phyloP scores from a whole-genome alignment of 1,139 yeast genomes.

The Pichia sp. region DNA sequence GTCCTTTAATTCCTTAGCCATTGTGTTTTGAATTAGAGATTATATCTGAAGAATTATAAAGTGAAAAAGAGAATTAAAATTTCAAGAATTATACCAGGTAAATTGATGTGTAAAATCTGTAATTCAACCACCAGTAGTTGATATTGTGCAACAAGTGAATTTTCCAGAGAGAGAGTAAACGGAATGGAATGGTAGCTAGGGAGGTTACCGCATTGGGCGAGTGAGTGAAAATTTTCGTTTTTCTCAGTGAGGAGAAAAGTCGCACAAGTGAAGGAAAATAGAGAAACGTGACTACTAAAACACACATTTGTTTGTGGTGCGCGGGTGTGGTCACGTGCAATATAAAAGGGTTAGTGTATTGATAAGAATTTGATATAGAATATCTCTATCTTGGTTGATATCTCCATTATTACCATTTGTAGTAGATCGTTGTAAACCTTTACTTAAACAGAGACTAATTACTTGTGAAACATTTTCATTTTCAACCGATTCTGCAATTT shows the following conservation, averaged over 20 bases:
- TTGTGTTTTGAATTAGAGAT: constrained; percentile 20
- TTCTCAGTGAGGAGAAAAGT: background rate
- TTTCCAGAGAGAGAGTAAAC: background rate
- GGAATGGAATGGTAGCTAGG: background rate
- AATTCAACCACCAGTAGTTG: background rate
- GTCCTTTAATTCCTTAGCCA: constrained; percentile 87
- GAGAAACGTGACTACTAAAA: constrained; percentile 4
- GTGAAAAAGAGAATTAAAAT: background rate
- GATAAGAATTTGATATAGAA: background rate
- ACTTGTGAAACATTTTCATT: background rate
- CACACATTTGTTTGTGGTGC: background rate
- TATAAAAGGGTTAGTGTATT: no score
- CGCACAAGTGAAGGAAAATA: background rate
- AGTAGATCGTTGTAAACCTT: background rate
- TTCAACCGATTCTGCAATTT: background rate
- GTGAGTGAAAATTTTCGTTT: background rate
- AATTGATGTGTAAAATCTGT: background rate
- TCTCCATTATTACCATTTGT: no score
- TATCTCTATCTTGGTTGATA: background rate
- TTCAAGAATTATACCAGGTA: no score
- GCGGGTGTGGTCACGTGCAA: background rate
- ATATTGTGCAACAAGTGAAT: background rate
- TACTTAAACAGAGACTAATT: background rate
- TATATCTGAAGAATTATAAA: background rate
- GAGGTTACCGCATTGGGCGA: background rate